A percentile compares a stretch with the other conserved stretches of the same genome.
phyloP scores from a whole-genome alignment of 2,329 filamentous ascomycete genomes.

The Microcyclosporella mali region DNA sequence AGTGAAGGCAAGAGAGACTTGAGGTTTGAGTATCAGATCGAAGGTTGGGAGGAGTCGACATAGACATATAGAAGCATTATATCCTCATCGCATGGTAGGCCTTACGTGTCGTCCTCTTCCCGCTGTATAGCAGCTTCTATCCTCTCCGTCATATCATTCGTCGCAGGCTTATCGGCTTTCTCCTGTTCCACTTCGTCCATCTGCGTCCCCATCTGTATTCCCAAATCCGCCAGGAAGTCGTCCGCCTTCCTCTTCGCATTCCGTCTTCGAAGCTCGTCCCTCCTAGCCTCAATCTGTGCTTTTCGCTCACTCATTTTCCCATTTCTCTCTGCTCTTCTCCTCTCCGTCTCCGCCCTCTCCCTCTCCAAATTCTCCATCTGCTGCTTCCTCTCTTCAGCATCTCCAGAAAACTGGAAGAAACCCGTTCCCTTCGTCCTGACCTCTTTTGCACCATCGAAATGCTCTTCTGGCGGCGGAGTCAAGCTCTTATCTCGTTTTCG shows the following conservation, averaged over 20 bases:
- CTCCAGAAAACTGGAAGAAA: conserved; percentile 82
- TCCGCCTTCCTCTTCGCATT: conserved; percentile 60
- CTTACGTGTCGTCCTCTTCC: conserved; percentile 4
- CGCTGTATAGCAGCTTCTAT: conserved; percentile 14
- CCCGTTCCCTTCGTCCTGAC: conserved; percentile 81
- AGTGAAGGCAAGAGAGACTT: conserved; percentile 43
- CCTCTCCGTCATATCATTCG: conserved; percentile 5
- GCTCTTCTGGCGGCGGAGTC: conserved; percentile 71
- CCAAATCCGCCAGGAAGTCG: conserved; percentile 60
- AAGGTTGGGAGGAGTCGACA: conserved; percentile 29
- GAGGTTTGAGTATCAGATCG: conserved; percentile 44
- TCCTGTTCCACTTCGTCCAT: not conserved
- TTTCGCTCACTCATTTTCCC: conserved; percentile 46
- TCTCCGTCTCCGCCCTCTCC: conserved; percentile 64
- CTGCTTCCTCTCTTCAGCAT: conserved; percentile 57
- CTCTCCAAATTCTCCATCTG: conserved; percentile 72
- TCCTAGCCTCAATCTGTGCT: conserved; percentile 45
- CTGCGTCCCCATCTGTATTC: conserved; percentile 24
- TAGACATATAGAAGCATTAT: not conserved
- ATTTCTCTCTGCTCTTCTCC: conserved; percentile 53
- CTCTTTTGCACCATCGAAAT: conserved; percentile 82
- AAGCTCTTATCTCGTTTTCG: conserved; percentile 69
- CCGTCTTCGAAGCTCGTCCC: conserved; percentile 15
- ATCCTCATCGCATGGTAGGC: too few relatives aligned
- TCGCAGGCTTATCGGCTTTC: conserved; percentile 4